Evolutionary conservation across 768 basidiomycete species (phyloP).

Genomic region (Butyriboletus loyo): DNA sequence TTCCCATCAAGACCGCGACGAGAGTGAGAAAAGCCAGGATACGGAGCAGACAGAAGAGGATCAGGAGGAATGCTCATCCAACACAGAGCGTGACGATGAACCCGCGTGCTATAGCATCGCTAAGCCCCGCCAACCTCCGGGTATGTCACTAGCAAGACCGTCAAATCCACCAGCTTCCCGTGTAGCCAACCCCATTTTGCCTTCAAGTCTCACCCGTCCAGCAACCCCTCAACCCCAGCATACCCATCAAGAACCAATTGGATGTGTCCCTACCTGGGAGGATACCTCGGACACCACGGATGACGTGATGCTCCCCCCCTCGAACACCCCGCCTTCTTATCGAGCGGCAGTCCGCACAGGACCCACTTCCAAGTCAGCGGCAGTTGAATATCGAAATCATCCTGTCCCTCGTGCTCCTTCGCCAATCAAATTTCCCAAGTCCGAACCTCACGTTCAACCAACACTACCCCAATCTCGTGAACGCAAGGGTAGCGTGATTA

Average conservation of each 20-base stretch:
- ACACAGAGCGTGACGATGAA: slow-evolving; percentile 24
- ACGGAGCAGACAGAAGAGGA: slow-evolving; percentile 16
- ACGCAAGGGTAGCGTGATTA: slow-evolving; percentile 49
- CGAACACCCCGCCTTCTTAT: slow-evolving; percentile 51
- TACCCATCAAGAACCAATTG: slow-evolving; percentile 7
- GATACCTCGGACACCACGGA: slow-evolving; percentile 38
- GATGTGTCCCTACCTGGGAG: slow-evolving; percentile 31
- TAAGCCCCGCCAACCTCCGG: slow-evolving; percentile 7
- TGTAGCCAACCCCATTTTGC: slow-evolving; percentile 24
- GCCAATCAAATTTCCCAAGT: slow-evolving; percentile 31
- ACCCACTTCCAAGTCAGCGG: slow-evolving; percentile 14
- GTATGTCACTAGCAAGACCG: slow-evolving; percentile 7
- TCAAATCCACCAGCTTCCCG: slow-evolving; percentile 10
- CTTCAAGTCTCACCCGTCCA: slow-evolving; percentile 26
- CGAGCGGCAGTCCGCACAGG: slow-evolving; percentile 38
- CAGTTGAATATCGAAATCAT: slow-evolving; percentile 11
- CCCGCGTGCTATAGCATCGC: slow-evolving; percentile 4
- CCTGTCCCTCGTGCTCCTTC: slow-evolving; percentile 20
- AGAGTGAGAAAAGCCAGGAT: slow-evolving; percentile 18
- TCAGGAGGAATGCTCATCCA: slow-evolving; percentile 7
- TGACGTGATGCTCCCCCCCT: slow-evolving; percentile 29
- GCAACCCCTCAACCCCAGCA: slow-evolving; percentile 29
- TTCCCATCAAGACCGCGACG: slow-evolving; percentile 40
- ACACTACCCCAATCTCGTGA: slow-evolving; percentile 30
- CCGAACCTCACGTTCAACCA: slow-evolving; percentile 17